Percentiles rank a stretch among this genome's conserved stretches.
phyloP scores from a whole-genome alignment of 2,329 filamentous ascomycete species.

The Stenocarpella maydis region DNA sequence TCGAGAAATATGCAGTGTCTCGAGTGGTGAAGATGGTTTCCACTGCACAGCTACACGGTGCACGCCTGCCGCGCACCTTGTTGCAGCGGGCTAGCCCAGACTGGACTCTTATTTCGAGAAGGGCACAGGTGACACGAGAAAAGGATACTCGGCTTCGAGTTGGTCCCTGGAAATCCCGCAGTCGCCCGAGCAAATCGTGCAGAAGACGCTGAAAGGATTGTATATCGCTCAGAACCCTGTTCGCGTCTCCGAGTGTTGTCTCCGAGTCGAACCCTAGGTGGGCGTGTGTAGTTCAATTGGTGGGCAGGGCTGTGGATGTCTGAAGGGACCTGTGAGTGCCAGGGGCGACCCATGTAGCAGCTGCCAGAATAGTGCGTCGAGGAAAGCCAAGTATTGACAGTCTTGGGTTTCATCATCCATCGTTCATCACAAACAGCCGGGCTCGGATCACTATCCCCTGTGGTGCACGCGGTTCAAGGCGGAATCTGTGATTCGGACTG shows the following conservation, averaged over 20 bases:
- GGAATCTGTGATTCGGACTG: slow-evolving; percentile 3
- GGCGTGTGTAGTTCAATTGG: background rate
- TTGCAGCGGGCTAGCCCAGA: slow-evolving; percentile 5
- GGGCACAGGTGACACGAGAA: background rate
- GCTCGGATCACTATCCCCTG: slow-evolving; percentile 12
- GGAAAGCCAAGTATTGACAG: slow-evolving; percentile 13
- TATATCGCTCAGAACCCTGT: background rate
- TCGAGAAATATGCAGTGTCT: slow-evolving; percentile 4
- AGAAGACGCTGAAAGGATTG: background rate
- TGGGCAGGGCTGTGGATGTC: background rate
- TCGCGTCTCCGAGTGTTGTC: background rate
- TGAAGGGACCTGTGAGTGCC: background rate
- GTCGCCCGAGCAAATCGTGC: background rate
- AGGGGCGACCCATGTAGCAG: background rate
- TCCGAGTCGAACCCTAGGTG: background rate
- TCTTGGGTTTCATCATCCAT: slow-evolving; percentile 26
- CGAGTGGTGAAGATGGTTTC: background rate
- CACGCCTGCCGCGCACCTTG: background rate
- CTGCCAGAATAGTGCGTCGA: background rate
- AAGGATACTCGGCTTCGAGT: background rate
- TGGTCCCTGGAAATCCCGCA: background rate
- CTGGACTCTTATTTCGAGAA: slow-evolving; percentile 6
- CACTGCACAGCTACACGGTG: background rate
- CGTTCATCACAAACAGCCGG: background rate
- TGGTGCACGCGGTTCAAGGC: slow-evolving; percentile 24